Evolutionary conservation across 169 alveolate genomes (phyloP), one percentile per base, ranked within the genome.

Genomic region (Eimeria necatrix): DNA sequence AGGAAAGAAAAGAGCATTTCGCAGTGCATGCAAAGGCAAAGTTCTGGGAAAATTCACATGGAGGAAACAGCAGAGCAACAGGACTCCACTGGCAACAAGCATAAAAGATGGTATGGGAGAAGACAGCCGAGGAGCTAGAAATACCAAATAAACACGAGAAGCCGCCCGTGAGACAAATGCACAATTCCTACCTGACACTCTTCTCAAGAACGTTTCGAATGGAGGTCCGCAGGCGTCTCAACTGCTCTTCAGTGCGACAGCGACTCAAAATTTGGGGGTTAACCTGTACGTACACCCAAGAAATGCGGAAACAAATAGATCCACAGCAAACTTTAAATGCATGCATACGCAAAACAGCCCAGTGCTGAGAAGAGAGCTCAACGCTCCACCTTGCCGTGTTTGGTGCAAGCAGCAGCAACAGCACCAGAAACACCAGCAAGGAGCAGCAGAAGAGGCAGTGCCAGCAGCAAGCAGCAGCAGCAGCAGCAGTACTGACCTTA

Each of bases 161-260:
- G 32, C 48, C 14, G 88, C 20, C 68, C 20, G 41, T 4, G 24
- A n/a, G 32, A 60, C 52, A 49, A n/a, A 5, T 14, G 88, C 8
- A 78, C 9, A 12, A 20, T 20, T 49, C 94, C 18, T 68, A 88
- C 94, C 76, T 68, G 86, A 88, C 71, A 6, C 86, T 46, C 56
- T 88, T 76, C 73, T 88, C 94, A 20, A 88, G 94, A 18, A 53
- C 94, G 61, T 59, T 51, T 76, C 94, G 94, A 22, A 88, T 88
- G 41, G 71, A 56, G 18, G 74, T 88, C n/a, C 94, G 68, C 49
- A 88, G 86, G 22, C 80, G 70, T 71, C 74, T 68, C 56, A 88
- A 71, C 51, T 61, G 94, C 85, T 88, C 94, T 53, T 88, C 94
- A 9, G 94, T 68, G 22, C 94, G 94, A 85, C 94, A 88, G 12